Conservation (phyloP, 306 rosid genomes). For the Sophora flavescens region DNA sequence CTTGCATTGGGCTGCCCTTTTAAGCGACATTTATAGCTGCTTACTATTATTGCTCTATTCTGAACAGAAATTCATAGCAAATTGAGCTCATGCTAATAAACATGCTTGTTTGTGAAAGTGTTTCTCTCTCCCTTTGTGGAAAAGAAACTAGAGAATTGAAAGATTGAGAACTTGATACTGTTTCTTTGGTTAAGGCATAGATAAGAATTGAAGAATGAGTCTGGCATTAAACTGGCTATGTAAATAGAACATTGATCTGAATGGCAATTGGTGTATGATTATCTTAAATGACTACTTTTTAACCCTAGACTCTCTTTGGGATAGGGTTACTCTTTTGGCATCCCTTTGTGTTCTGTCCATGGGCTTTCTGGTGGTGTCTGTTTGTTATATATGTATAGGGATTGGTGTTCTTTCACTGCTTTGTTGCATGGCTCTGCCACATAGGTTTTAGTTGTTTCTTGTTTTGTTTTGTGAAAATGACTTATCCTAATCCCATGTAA, state of each 20-base stretch:
- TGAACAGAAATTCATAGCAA: background rate
- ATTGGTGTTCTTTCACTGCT: background rate
- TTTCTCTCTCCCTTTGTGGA: background rate
- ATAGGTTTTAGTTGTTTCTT: too few species aligned
- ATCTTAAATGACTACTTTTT: background rate
- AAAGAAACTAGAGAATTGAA: background rate
- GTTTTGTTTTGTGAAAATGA: too few species aligned
- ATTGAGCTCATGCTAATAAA: background rate
- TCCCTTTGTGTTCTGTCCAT: too few species aligned
- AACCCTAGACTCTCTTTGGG: too few species aligned
- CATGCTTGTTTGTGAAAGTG: background rate
- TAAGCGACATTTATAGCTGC: background rate
- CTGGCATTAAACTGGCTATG: background rate
- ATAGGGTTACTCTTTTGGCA: too few species aligned
- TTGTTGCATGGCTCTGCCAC: too few species aligned
- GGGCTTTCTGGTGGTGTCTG: too few species aligned
- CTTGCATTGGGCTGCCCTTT: too few species aligned
- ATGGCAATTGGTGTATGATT: background rate
- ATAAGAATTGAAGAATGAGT: background rate
- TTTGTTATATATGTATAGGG: too few species aligned
- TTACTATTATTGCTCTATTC: background rate
- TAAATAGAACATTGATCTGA: background rate
- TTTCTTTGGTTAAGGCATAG: background rate
- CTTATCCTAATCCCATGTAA: too few species aligned
- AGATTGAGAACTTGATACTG: background rate